Evolutionary conservation across 257 asterid species (phyloP), one percentile per base, ranked within the genome.

Genomic region (Eucommia ulmoides): DNA sequence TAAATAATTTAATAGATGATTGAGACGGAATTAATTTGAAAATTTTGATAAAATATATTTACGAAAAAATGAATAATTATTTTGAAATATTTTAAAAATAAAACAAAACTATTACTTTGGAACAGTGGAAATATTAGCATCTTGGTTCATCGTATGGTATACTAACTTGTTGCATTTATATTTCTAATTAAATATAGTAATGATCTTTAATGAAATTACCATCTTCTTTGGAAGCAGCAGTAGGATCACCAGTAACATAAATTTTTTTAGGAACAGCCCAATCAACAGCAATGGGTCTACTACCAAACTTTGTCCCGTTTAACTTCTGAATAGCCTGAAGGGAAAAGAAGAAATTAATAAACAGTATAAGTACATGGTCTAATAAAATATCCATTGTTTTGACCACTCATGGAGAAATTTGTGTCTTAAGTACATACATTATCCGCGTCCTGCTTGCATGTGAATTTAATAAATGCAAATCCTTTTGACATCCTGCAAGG

Each of bases 381-480:
- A n/a, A n/a, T n/a, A n/a, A n/a, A n/a, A n/a, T n/a, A n/a, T n/a
- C n/a, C 38, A 33, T 23, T 49, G 49, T 41, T 62, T 38, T 8
- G n/a, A 8, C 45, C 29, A 7, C 19, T 26, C 19, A 0, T 23
- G 45, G 20, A 18, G 11, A 20, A 33, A 17, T 8, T 14, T 20
- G 44, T 12, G 2, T 11, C 3, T 52, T 24, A 47, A 54, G 41
- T 10, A 16, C 61, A 25, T 76, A 89, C 98, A 26, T 79, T 80
- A 70, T 82, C 96, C 1, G 96, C 93, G 23, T 83, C 93, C 56
- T 74, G 83, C 74, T 78, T 89, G 21, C 92, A 78, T 48, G 93
- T 83, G 70, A 91, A 86, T 69, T 81, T 91, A 55, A 79, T 81
- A 77, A 91, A 91, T 60, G 95, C 96, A 72, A 82, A 91, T 61